Evolutionary conservation across 148 eudicot species (phyloP), one percentile per base, ranked within the genome.

Genomic region (Diospyros lotus): DNA sequence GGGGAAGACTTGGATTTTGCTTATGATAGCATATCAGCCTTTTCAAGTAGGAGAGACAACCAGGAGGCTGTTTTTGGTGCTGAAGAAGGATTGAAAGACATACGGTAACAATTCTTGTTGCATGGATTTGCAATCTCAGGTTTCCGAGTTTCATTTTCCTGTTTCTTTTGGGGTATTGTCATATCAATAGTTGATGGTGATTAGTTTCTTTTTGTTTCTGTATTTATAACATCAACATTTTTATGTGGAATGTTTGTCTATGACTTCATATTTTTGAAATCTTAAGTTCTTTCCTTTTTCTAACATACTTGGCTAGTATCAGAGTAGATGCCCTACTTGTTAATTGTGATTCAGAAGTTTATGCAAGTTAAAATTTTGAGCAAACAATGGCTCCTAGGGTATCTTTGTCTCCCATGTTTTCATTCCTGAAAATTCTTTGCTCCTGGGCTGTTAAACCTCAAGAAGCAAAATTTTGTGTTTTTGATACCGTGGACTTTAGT

Each of bases 21-120:
- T 60, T 93, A 83, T 86, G 99, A 92, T 68, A 95, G 97, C 86
- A 92, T 95, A 80, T 88, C 97, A 61, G 97, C 96, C 71, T 95
- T 90, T 84, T 92, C 97, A 73, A 78, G 93, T 4, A 90, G 93
- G 84, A 91, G 94, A 81, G 99, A 90, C 87, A 89, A 88, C 78
- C 99, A 95, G 82, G 99, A 95, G 86, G 97, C 96, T 58, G 96
- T 95, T 68, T 95, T 95, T 75, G 97, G 99, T 13, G 86, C 96
- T 74, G 97, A 94, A 84, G 97, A 95, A 89, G 96, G 99, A 79
- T 69, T 89, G 76, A 95, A 92, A 85, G 99, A 95, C 71, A 92
- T 92, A 74, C 80, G 97, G 99, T 95, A 83, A 66, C 12, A 39
- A 43, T 39, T 48, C 44, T 58, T 67, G 6, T 15, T 43, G 65